These are phyloP conservation scores for Rhizoclosmatium sp. DNA, from an alignment of 192 early-diverging fungal genomes.

Conservation along the genomic window DNA sequence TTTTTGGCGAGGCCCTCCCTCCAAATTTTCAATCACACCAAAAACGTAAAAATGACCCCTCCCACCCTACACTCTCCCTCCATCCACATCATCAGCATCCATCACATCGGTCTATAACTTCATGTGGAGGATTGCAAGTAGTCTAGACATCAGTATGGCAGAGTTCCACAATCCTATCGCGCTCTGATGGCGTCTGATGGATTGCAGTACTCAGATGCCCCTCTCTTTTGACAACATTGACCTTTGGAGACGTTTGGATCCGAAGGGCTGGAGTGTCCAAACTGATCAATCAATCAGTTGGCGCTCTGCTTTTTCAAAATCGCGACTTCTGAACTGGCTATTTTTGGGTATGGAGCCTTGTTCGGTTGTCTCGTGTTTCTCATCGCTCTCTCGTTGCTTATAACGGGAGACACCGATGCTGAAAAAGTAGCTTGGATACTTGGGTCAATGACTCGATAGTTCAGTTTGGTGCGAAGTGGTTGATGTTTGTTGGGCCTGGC, in stretches of 20 bases:
- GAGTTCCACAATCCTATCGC: neutral
- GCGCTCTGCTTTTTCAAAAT: too few species aligned
- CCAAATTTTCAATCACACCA: neutral
- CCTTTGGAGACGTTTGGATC: too few species aligned
- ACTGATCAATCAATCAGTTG: too few species aligned
- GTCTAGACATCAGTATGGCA: too few species aligned
- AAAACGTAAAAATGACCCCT: neutral
- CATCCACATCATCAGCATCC: neutral
- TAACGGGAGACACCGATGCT: constrained; percentile 38
- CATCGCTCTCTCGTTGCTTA: constrained; percentile 39
- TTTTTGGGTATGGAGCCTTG: too few species aligned
- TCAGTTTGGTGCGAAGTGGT: too few species aligned
- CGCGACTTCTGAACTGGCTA: too few species aligned
- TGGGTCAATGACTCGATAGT: too few species aligned
- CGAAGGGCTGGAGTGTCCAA: too few species aligned
- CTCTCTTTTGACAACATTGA: too few species aligned
- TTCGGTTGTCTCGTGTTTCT: constrained; percentile 3
- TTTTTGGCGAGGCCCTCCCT: neutral
- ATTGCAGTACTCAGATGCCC: too few species aligned
- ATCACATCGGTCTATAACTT: neutral
- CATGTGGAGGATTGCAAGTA: neutral
- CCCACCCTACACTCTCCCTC: neutral
- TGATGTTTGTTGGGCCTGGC: too few species aligned
- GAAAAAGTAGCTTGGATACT: constrained; percentile 22
- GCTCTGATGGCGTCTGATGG: neutral